Conservation (phyloP, 1,284 basidiomycete genomes). For the Cryptococcus sp. region DNA sequence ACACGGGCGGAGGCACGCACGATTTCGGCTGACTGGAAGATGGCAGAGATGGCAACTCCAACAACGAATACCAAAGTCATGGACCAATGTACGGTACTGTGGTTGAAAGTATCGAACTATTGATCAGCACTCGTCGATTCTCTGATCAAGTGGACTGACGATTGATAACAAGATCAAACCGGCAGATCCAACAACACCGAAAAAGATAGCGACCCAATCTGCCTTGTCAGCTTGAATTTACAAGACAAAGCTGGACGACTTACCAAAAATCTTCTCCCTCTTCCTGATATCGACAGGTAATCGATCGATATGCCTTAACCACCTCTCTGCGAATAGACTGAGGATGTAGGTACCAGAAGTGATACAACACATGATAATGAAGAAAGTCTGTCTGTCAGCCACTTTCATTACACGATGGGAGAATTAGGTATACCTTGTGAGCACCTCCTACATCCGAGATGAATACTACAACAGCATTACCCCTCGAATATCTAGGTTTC, state of each 20-base stretch:
- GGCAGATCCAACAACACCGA: constrained; percentile 46
- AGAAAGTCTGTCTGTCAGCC: constrained; percentile 34
- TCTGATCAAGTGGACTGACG: constrained; percentile 25
- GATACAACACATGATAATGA: constrained; percentile 42
- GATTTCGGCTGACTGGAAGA: constrained; percentile 51
- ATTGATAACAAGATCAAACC: constrained; percentile 50
- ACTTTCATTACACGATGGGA: too few species aligned
- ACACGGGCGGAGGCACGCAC: constrained; percentile 32
- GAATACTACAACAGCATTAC: constrained; percentile 48
- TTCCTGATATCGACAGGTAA: constrained; percentile 50
- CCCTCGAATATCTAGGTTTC: constrained; percentile 42
- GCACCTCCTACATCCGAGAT: constrained; percentile 51
- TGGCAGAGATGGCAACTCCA: constrained; percentile 50
- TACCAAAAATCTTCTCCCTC: constrained; percentile 43
- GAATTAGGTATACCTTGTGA: constrained; percentile 37
- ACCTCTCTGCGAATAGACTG: constrained; percentile 50
- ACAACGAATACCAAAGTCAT: constrained; percentile 53
- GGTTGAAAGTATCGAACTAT: constrained; percentile 48
- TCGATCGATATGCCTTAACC: constrained; percentile 51
- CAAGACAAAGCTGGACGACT: constrained; percentile 4
- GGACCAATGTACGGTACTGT: constrained; percentile 51
- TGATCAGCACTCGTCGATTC: neutral
- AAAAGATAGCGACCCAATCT: constrained; percentile 50
- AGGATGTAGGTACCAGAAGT: constrained; percentile 40
- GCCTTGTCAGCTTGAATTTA: constrained; percentile 4